A percentile compares a stretch with the other conserved stretches of the same genome.
Evolutionary conservation across 73 alveolate species (phyloP).

Genomic region (Paramecium sonneborni): DNA sequence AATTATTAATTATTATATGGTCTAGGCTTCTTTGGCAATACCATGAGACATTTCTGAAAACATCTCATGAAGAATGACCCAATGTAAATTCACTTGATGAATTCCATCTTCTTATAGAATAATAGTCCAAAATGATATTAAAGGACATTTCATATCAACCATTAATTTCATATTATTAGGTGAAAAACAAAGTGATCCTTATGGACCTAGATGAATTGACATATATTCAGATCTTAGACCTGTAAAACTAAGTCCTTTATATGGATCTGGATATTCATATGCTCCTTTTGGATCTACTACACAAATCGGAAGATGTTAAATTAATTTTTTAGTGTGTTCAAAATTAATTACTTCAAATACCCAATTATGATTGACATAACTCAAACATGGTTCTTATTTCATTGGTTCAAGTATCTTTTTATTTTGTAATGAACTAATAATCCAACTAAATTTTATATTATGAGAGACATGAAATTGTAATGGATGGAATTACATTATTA

Average conservation of each 20-base stretch:
- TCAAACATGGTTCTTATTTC: constrained; percentile 44
- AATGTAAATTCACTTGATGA: constrained; percentile 11
- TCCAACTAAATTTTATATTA: constrained; percentile 25
- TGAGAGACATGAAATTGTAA: background rate
- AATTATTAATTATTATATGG: background rate
- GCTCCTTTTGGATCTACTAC: background rate
- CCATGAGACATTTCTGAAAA: background rate
- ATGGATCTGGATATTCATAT: constrained; percentile 22
- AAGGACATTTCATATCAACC: background rate
- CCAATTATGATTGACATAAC: constrained; percentile 60
- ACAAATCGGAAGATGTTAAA: constrained; percentile 7
- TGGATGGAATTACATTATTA: background rate
- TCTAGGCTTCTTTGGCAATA: background rate
- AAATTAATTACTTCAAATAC: constrained; percentile 23
- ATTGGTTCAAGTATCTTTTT: constrained; percentile 21
- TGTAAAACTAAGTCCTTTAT: background rate
- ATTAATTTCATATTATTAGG: constrained; percentile 47
- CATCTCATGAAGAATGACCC: constrained; percentile 1
- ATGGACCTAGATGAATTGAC: constrained; percentile 24
- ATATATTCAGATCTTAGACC: constrained; percentile 37
- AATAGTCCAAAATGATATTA: constrained; percentile 27
- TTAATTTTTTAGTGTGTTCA: background rate
- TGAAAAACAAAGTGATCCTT: constrained; percentile 52
- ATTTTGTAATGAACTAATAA: background rate
- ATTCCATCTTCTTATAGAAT: constrained; percentile 8